Evolutionary conservation across 805 yeast species (phyloP).

Genomic region (Lipomyces spencermartinsiae): DNA sequence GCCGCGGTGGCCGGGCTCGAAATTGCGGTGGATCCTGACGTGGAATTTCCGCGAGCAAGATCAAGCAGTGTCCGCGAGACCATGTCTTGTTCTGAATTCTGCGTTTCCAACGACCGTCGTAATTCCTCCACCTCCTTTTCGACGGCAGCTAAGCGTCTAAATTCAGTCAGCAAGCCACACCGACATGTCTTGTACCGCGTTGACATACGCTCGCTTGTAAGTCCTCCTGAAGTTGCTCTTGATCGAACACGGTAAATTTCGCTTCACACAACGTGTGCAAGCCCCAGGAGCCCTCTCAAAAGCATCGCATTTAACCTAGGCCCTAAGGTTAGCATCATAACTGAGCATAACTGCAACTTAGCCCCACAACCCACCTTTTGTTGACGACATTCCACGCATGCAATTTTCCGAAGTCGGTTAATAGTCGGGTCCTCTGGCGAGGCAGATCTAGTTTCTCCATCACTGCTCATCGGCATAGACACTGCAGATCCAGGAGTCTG

Average conservation of each 20-base stretch:
- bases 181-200: neutral
- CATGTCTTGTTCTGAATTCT: constrained; percentile 34
- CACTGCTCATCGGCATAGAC: constrained; percentile 18
- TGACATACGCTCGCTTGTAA: constrained; percentile 77
- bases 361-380: constrained; percentile 61
- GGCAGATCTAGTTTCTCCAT: constrained; percentile 20
- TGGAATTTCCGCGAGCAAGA: constrained; percentile 32
- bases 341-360: neutral
- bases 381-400: constrained; percentile 95
- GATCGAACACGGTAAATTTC: constrained; percentile 71
- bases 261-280: constrained; percentile 80
- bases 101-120: constrained; percentile 55
- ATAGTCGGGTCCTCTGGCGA: constrained; percentile 33
- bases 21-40: constrained; percentile 14
- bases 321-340: neutral
- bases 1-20: constrained; percentile 6
- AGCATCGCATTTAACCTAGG: constrained; percentile 79
- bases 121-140: constrained; percentile 80
- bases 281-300: constrained; percentile 74
- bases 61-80: constrained; percentile 34
- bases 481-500: neutral
- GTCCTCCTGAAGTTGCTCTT: constrained; percentile 87
- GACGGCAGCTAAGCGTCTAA: constrained; percentile 51
- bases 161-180: neutral
- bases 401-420: constrained; percentile 51